Percentiles rank a stretch among this genome's conserved stretches.
phyloP scores from a whole-genome alignment of 768 basidiomycete species.

The Mycena pura region DNA sequence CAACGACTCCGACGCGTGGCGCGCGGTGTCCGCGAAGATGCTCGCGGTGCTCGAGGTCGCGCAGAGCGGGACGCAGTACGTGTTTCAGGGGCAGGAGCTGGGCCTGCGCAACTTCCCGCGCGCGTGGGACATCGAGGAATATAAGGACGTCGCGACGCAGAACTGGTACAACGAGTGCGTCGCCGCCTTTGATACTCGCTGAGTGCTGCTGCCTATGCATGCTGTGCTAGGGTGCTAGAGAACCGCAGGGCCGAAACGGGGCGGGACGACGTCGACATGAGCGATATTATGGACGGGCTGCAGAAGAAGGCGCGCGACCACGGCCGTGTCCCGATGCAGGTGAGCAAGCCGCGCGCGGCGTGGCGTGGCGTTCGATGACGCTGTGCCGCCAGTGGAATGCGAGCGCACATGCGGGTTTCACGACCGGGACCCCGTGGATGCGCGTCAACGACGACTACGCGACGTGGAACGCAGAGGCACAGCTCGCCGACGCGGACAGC shows the following conservation, averaged over 20 bases:
- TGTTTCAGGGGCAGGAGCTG: slow-evolving; percentile 81
- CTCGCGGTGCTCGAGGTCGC: slow-evolving; percentile 66
- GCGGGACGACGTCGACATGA: slow-evolving; percentile 60
- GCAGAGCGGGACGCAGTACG: slow-evolving; percentile 70
- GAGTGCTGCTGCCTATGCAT: background rate
- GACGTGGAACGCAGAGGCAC: slow-evolving; percentile 61
- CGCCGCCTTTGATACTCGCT: background rate
- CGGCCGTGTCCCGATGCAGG: slow-evolving; percentile 74
- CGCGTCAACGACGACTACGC: slow-evolving; percentile 71
- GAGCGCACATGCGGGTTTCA: slow-evolving; percentile 65
- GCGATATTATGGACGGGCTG: slow-evolving; percentile 62
- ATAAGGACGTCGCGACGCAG: slow-evolving; percentile 69
- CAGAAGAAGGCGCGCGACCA: slow-evolving; percentile 75
- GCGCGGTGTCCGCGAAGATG: slow-evolving; percentile 67
- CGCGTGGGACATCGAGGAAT: slow-evolving; percentile 73
- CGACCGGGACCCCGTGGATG: slow-evolving; percentile 75
- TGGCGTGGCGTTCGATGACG: background rate
- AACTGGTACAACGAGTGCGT: slow-evolving; percentile 65
- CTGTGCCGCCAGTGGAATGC: slow-evolving; percentile 57
- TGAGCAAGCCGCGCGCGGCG: slow-evolving; percentile 32
- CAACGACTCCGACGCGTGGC: slow-evolving; percentile 64
- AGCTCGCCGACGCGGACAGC: slow-evolving; percentile 56
- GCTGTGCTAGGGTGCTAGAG: slow-evolving; percentile 42
- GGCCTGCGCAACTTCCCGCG: slow-evolving; percentile 69
- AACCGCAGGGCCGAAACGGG: slow-evolving; percentile 43